Percentiles rank a stretch among this genome's conserved stretches.
Evolutionary conservation across 306 rosid genomes (phyloP).

Genomic region (Rosa lucieae): DNA sequence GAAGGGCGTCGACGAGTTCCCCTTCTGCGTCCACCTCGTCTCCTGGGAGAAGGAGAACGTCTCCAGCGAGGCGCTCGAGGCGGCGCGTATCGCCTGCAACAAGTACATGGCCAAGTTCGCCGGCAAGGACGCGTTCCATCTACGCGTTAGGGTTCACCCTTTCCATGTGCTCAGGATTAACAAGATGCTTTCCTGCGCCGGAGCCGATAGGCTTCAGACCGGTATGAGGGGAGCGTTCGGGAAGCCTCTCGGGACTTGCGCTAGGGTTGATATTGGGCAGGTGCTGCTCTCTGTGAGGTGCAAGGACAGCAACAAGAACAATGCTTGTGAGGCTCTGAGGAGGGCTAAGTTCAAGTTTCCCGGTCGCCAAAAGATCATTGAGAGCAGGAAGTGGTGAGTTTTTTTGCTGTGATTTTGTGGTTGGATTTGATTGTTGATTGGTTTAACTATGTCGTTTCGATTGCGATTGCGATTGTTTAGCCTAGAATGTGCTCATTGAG

Average conservation of each 20-base stretch:
- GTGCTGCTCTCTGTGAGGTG: conserved; percentile 71
- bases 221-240: conserved; percentile 94
- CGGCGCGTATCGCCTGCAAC: conserved; percentile 78
- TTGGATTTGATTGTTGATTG: neutral
- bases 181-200: conserved; percentile 94
- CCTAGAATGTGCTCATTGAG: no score
- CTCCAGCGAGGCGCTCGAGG: conserved; percentile 72
- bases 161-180: conserved; percentile 80
- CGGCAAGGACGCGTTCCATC: conserved; percentile 76
- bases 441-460: no score
- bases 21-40: conserved; percentile 86
- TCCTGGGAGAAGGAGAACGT: conserved; percentile 94
- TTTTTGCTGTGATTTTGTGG: no score
- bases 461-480: no score
- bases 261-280: conserved; percentile 76
- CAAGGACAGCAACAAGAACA: conserved; percentile 50
- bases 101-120: conserved; percentile 78
- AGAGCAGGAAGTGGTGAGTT: conserved; percentile 64
- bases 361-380: conserved; percentile 74
- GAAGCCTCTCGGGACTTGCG: conserved; percentile 79
- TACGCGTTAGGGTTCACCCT: conserved; percentile 80
- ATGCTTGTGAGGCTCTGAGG: conserved; percentile 77
- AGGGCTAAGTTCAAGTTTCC: conserved; percentile 82
- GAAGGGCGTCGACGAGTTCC: conserved; percentile 92
- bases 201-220: conserved; percentile 87